phyloP scores from a whole-genome alignment of 2,329 filamentous ascomycete species.

The Camillea tinctor region DNA sequence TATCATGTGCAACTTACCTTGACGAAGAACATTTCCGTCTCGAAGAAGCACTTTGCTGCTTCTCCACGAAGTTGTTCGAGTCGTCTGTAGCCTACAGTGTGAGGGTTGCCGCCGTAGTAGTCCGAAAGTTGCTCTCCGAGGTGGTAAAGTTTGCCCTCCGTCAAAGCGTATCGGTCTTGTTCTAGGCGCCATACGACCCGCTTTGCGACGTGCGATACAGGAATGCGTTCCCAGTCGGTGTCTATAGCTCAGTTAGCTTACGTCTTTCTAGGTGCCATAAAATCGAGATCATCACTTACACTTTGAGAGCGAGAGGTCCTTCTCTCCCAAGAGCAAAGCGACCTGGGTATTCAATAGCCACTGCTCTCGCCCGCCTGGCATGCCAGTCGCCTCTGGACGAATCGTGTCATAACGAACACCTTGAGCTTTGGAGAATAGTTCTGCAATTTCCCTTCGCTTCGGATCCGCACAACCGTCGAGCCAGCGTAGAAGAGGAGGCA shows the following conservation, averaged over 20 bases:
- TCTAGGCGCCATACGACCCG: conserved; percentile 59
- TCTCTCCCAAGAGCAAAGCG: conserved; percentile 63
- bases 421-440: conserved; percentile 55
- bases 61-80: conserved; percentile 48
- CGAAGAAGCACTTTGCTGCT: conserved; percentile 53
- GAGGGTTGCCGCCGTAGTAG: conserved; percentile 50
- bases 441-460: conserved; percentile 48
- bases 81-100: conserved; percentile 41
- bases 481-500: conserved; percentile 62
- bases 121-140: conserved; percentile 52
- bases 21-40: conserved; percentile 65
- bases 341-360: conserved; percentile 66
- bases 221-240: conserved; percentile 56
- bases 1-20: conserved; percentile 46
- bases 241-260: conserved; percentile 38
- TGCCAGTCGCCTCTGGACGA: conserved; percentile 50
- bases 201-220: conserved; percentile 55
- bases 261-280: not conserved
- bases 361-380: conserved; percentile 58
- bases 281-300: conserved; percentile 44
- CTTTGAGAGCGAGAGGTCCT: conserved; percentile 58
- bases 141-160: conserved; percentile 48
- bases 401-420: conserved; percentile 66
- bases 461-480: conserved; percentile 53
- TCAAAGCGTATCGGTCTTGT: conserved; percentile 55